Evolutionary conservation across 2,329 filamentous ascomycete species (phyloP), one percentile per base, ranked within the genome.

Genomic region (Endoconidiophora polonica): DNA sequence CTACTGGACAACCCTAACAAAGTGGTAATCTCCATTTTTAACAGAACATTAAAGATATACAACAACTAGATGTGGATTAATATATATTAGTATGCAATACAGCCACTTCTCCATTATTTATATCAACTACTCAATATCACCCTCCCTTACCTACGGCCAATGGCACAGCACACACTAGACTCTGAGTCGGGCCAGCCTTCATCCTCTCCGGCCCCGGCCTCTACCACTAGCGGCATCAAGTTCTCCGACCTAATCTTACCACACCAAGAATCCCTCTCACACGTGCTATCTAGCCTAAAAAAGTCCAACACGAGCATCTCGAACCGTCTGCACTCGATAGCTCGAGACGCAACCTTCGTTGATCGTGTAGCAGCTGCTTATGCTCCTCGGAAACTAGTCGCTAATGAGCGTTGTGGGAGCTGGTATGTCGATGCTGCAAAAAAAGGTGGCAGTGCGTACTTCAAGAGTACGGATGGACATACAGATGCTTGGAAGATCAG

Each of bases 391-490:
- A 86, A 87, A 0, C 68, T 96, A 1, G 70, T 96, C 12, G 87
- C 90, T 26, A 98, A 98, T 61, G 88, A 96, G 68, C 76, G 91
- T 53, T 96, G 91, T 62, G 91, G 91, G 0, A 90, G 85, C 64
- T 98, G 91, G 91, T 96, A 96, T 62, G 83, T 96, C 23, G 66
- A 70, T 33, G 81, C 81, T 0, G 63, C 63, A 5, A 59, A 59
- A 23, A 91, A 90, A 64, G 66, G 61, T 1, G 83, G 76, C 29
- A 87, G 83, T 56, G 85, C 83, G 29, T 98, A 96, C 65, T 98
- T 96, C 67, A 98, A 98, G 71, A 94, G 86, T 65, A 98, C 91
- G 2, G 91, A 98, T 66, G 91, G 91, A 1, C 91, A 98, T 63
- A 79, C 80, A 48, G 81, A 85, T 6, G 80, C 93, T 59, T 98